phyloP scores from a whole-genome alignment of 805 yeast genomes.

The Candida qinlingensis region DNA sequence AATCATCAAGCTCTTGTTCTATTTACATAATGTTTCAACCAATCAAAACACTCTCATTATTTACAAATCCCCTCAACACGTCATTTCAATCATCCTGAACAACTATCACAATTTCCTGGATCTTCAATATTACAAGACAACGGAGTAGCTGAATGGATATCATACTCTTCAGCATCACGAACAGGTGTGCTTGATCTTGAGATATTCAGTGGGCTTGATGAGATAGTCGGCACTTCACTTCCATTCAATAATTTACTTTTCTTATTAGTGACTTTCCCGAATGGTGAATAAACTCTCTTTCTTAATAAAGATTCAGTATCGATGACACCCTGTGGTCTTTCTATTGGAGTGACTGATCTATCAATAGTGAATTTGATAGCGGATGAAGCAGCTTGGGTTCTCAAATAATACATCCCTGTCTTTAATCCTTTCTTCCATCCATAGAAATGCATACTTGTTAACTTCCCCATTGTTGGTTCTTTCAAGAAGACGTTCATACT shows the following conservation, averaged over 20 bases:
- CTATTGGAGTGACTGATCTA: slow-evolving; percentile 32
- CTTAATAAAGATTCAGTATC: background rate
- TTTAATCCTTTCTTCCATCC: slow-evolving; percentile 98
- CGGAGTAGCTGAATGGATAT: slow-evolving; percentile 16
- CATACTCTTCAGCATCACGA: slow-evolving; percentile 1
- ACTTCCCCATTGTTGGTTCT: slow-evolving; percentile 92
- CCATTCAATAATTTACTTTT: background rate
- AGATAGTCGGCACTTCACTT: background rate
- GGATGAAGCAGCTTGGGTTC: slow-evolving; percentile 96
- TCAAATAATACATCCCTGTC: slow-evolving; percentile 97
- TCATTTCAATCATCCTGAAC: slow-evolving; percentile 28
- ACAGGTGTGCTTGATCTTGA: background rate
- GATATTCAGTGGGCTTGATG: background rate
- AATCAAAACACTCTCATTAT: too few relatives aligned
- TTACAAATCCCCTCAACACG: background rate
- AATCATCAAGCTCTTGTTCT: background rate
- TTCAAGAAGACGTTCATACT: slow-evolving; percentile 83
- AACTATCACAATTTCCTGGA: slow-evolving; percentile 31
- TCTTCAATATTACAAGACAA: slow-evolving; percentile 16
- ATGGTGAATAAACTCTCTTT: slow-evolving; percentile 1
- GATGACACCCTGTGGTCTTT: background rate
- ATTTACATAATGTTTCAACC: background rate
- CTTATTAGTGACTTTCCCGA: background rate
- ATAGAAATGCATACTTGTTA: slow-evolving; percentile 97
- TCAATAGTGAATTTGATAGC: slow-evolving; percentile 90